Conservation (phyloP, 1,284 basidiomycete genomes). For the Veloporphyrellus conicus region DNA sequence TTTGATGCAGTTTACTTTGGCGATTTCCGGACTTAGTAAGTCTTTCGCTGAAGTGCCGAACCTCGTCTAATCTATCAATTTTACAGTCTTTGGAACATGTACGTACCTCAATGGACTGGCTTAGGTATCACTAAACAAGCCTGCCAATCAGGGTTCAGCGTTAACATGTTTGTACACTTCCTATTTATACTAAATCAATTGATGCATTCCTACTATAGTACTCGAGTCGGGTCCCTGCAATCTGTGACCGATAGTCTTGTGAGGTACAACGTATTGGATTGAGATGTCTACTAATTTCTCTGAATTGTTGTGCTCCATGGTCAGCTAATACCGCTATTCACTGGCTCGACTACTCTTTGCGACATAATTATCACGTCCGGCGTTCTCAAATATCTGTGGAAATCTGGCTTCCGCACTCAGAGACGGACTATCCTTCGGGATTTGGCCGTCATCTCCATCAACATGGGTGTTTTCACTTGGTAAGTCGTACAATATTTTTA, state of each 20-base stretch:
- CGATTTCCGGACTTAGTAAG: not conserved
- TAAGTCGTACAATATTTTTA: not conserved
- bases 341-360: not conserved
- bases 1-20: not conserved
- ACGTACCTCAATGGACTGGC: not conserved
- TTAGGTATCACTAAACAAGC: not conserved
- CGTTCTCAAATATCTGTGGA: constrained; percentile 18
- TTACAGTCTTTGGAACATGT: constrained; percentile 7
- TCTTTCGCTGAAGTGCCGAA: not conserved
- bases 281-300: not conserved
- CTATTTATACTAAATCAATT: not conserved
- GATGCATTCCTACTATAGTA: not conserved
- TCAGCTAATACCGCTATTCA: constrained; percentile 5
- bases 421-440: constrained; percentile 10
- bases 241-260: not conserved
- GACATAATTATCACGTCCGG: constrained; percentile 10
- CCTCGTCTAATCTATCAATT: not conserved
- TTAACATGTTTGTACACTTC: constrained; percentile 6
- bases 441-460: constrained; percentile 14
- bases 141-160: constrained; percentile 1
- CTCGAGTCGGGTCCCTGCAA: constrained; percentile 4
- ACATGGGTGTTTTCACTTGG: constrained; percentile 15
- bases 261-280: not conserved
- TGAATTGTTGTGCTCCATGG: not conserved
- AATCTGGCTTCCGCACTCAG: constrained; percentile 9